Evolutionary conservation across 306 rosid genomes (phyloP), one percentile per base, ranked within the genome.

Genomic region (Pachyrhizus erosus): DNA sequence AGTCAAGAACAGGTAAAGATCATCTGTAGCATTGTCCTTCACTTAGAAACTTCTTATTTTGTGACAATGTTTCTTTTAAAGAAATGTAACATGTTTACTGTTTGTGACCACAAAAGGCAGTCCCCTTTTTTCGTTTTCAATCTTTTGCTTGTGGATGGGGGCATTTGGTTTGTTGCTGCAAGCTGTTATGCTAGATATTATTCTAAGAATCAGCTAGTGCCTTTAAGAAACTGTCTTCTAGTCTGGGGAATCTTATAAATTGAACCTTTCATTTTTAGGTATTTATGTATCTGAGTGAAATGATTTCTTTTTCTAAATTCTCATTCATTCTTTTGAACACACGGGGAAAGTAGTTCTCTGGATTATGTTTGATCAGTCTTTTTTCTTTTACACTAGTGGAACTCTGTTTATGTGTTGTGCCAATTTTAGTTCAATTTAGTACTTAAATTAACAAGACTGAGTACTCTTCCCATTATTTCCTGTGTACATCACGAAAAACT

Each of bases 1-100:
- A 95, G 97, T 84, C 97, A 93, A 76, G 98, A 95, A 71, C 98
- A 95, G 97, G 98, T 93, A 83, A 65, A 40, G 77, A 5, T 42
- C 58, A 24, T 13, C 6, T 37, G 18, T 78, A 29, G 33, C 37
- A 21, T 80, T 79, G 33, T 75, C 46, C 9, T 60, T 33, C 24
- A 0, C 64, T 61, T 70, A 33, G 33, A 40, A 37, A 70, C 77
- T 49, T 84, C 78, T 84, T 8, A 65, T 60, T 31, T 17, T 0
- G 24, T 70, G 57, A 46, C 34, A 70, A 10, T 10, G 52, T 34
- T 34, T 18, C 27, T 34, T 67, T 20, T 11, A 67, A 66, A 9
- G 31, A 67, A 18, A 39, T 10, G 31, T 13, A 40, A 20, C 1
- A 0, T 20, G 2, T 39, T 68, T 40, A 39, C 33, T 68, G 11